A percentile compares a stretch with the other conserved stretches of the same genome.
Conservation (phyloP, 306 rosid species). For the Castanea crenata region DNA sequence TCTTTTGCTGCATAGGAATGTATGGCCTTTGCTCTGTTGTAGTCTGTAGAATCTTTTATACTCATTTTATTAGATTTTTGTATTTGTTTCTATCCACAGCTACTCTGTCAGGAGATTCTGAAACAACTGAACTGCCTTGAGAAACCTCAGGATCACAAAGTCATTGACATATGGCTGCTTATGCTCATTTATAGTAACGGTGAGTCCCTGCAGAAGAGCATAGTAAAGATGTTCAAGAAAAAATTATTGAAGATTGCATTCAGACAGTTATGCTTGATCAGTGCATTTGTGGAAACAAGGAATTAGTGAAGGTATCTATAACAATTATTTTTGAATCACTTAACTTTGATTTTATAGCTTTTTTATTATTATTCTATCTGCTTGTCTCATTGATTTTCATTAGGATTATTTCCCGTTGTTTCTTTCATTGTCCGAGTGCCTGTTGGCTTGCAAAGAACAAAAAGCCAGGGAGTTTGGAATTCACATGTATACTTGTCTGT, state of each 20-base stretch:
- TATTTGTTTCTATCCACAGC: conserved; percentile 3
- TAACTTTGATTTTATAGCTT: neutral
- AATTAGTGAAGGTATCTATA: conserved; percentile 26
- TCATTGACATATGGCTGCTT: conserved; percentile 41
- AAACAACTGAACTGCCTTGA: conserved; percentile 33
- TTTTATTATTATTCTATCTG: neutral
- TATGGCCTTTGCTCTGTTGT: neutral
- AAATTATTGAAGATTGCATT: conserved; percentile 36
- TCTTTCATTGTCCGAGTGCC: conserved; percentile 38
- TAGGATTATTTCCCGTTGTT: conserved; percentile 35
- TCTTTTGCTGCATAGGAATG: no score
- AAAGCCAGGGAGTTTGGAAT: conserved; percentile 33
- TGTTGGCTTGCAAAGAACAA: conserved; percentile 39
- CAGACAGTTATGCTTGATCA: conserved; percentile 34
- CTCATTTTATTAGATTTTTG: neutral
- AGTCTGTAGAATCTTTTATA: neutral
- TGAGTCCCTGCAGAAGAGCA: conserved; percentile 37
- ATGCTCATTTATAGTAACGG: conserved; percentile 38
- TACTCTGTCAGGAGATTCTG: conserved; percentile 43
- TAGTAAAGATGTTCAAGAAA: conserved; percentile 35
- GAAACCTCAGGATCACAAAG: conserved; percentile 40
- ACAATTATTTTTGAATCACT: neutral
- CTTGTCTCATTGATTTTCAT: neutral
- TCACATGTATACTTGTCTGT: conserved; percentile 25
- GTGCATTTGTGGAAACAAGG: conserved; percentile 36